Evolutionary conservation across 768 basidiomycete species (phyloP), one percentile per base, ranked within the genome.

Genomic region (Termitomyces heimii): DNA sequence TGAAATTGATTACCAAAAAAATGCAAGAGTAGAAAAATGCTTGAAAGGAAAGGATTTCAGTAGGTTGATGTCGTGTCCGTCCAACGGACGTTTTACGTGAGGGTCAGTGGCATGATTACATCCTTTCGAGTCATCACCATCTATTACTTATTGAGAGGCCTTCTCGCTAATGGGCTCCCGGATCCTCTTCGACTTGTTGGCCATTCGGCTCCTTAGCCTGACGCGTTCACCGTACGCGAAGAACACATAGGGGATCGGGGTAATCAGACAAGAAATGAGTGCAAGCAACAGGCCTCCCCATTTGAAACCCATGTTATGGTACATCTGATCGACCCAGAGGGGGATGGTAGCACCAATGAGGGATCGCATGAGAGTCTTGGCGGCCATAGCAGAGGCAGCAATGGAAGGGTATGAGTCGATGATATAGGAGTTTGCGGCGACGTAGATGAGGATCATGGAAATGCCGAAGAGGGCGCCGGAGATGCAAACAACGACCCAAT

Each of bases 331-430:
- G 5, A 74, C 71, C 60, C 71, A 77, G 16, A 77, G 64, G 12
- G 75, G 75, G 13, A 77, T 68, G 61, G 70, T 69, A 8, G 75
- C 72, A 16, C 75, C 75, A 42, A 71, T 62, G 50, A 70, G 65
- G 2, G 74, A 74, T 5, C 75, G 71, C 62, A 75, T 61, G 47
- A 76, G 60, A 13, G 77, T 77, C 58, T 76, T 77, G 4, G 77
- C 77, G 12, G 77, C 77, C 59, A 79, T 73, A 5, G 77, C 77
- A 16, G 72, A 74, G 2, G 79, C 78, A 10, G 78, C 75, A 60
- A 69, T 77, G 42, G 63, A 59, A 58, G 67, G 68, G 67, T 75
- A 76, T 14, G 71, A 71, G 65, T 77, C 76, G 56, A 79, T 70
- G 68, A 79, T 76, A 65, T 77, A 77, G 5, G 73, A 74, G 64